Conservation (phyloP, 2,329 filamentous ascomycete genomes). For the Proliferodiscus dingleyae region DNA sequence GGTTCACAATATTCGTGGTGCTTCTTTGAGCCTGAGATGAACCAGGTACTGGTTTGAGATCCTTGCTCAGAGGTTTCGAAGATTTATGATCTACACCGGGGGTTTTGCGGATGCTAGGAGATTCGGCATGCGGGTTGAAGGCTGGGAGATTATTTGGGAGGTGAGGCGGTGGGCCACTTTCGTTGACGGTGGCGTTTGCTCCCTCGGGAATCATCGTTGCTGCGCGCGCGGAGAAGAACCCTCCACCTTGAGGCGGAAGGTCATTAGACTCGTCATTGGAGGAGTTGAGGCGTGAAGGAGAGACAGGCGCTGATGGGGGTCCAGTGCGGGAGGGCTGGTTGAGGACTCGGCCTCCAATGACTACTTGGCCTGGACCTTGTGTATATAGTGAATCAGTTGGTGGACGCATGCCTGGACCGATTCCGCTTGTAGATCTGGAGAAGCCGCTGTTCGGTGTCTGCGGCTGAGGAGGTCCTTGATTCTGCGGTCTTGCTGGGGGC, state of each 20-base stretch:
- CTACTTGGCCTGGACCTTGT: slow-evolving; percentile 11
- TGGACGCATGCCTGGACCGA: slow-evolving; percentile 16
- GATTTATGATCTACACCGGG: slow-evolving; percentile 76
- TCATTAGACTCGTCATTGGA: slow-evolving; percentile 5
- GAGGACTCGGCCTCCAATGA: slow-evolving; percentile 22
- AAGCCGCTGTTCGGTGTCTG: slow-evolving; percentile 30
- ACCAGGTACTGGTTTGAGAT: slow-evolving; percentile 48
- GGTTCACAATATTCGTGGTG: background rate
- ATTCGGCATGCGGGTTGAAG: slow-evolving; percentile 72
- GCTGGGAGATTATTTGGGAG: background rate
- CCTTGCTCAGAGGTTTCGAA: slow-evolving; percentile 65
- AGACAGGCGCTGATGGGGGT: slow-evolving; percentile 22
- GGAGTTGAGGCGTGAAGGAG: slow-evolving; percentile 18
- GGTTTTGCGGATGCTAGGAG: slow-evolving; percentile 83
- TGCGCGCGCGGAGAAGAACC: slow-evolving; percentile 68
- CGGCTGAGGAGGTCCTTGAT: slow-evolving; percentile 19
- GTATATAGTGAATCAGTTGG: slow-evolving; percentile 15
- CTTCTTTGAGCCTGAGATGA: slow-evolving; percentile 26
- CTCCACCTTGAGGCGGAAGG: slow-evolving; percentile 30
- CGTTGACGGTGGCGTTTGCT: slow-evolving; percentile 29
- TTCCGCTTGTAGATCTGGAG: slow-evolving; percentile 22
- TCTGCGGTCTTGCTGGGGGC: slow-evolving; percentile 27
- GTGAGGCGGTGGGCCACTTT: slow-evolving; percentile 47
- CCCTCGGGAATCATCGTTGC: slow-evolving; percentile 51
- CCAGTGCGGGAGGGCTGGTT: slow-evolving; percentile 31